These are phyloP conservation scores for Cyclotella cryptica DNA, from an alignment of 108 stramenopile genomes.

Conservation along the genomic window DNA sequence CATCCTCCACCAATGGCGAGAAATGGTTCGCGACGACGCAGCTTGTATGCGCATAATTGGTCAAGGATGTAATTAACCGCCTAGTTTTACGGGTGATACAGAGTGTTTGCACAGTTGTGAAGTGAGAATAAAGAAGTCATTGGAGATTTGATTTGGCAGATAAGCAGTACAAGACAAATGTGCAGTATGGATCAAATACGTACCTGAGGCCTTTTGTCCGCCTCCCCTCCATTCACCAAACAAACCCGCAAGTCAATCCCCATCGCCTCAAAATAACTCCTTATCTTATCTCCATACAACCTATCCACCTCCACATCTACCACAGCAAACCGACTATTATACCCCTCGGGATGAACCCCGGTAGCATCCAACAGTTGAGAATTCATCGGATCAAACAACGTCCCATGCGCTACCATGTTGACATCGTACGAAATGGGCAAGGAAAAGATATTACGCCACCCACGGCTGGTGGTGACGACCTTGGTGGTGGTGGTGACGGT, in stretches of 20 bases:
- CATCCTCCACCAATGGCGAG: slow-evolving; percentile 95
- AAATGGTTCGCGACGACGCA: slow-evolving; percentile 93
- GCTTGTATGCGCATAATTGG: slow-evolving; percentile 83
- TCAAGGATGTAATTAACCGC: slow-evolving; percentile 85
- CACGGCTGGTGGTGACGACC: slow-evolving; percentile 69
- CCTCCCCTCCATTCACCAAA: slow-evolving; percentile 79
- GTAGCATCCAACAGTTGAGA: slow-evolving; percentile 81
- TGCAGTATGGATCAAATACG: slow-evolving; percentile 23
- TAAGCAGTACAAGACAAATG: neutral
- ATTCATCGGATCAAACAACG: slow-evolving; percentile 76
- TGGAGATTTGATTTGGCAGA: neutral
- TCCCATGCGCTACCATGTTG: slow-evolving; percentile 84
- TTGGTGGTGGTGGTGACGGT: slow-evolving; percentile 87
- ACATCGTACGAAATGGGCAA: slow-evolving; percentile 92
- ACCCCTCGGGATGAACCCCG: slow-evolving; percentile 78
- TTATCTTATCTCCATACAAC: slow-evolving; percentile 74
- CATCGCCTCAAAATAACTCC: slow-evolving; percentile 66
- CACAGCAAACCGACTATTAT: slow-evolving; percentile 87
- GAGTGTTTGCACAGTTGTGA: neutral
- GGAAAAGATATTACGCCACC: slow-evolving; percentile 89
- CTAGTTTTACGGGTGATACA: slow-evolving; percentile 21
- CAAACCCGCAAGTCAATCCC: slow-evolving; percentile 74
- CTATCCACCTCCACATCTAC: slow-evolving; percentile 79
- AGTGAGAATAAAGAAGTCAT: neutral
- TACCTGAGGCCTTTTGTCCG: slow-evolving; percentile 81